These are phyloP conservation scores for Uronychia binucleata DNA, from an alignment of 73 alveolate genomes.

Conservation along the genomic window DNA sequence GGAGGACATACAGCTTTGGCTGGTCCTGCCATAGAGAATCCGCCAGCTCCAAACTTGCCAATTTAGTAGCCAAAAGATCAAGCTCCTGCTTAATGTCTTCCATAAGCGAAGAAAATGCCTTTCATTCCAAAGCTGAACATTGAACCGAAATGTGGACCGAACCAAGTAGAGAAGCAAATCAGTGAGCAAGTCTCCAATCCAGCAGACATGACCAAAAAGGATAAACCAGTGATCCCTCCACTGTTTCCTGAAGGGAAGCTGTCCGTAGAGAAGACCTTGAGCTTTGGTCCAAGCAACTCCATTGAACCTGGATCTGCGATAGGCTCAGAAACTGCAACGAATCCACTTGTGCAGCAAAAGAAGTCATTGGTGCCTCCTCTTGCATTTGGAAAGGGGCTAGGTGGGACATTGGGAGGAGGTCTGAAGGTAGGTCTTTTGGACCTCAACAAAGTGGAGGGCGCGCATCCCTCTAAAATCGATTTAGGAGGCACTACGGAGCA, in stretches of 20 bases:
- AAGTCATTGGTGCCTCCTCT: neutral
- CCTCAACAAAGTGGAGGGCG: neutral
- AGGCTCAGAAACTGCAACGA: neutral
- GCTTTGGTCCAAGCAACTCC: neutral
- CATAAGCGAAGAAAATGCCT: neutral
- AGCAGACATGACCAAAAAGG: neutral
- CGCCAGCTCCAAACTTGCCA: neutral
- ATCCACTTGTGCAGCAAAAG: neutral
- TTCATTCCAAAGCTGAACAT: neutral
- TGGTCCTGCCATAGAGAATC: neutral
- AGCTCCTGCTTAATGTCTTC: neutral
- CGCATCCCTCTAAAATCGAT: neutral
- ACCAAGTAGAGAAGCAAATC: neutral
- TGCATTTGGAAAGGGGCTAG: neutral
- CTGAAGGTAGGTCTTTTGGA: neutral
- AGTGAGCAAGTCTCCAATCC: neutral
- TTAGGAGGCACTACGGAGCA: neutral
- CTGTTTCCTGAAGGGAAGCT: neutral
- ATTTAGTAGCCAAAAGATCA: neutral
- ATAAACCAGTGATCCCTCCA: neutral
- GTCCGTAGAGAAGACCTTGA: neutral
- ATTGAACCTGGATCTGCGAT: neutral
- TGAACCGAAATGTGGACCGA: neutral
- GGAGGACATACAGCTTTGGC: neutral
- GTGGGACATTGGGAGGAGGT: neutral